Percentiles rank a stretch among this genome's conserved stretches.
phyloP scores from a whole-genome alignment of 352 stramenopile species.

The Detonula confervacea region DNA sequence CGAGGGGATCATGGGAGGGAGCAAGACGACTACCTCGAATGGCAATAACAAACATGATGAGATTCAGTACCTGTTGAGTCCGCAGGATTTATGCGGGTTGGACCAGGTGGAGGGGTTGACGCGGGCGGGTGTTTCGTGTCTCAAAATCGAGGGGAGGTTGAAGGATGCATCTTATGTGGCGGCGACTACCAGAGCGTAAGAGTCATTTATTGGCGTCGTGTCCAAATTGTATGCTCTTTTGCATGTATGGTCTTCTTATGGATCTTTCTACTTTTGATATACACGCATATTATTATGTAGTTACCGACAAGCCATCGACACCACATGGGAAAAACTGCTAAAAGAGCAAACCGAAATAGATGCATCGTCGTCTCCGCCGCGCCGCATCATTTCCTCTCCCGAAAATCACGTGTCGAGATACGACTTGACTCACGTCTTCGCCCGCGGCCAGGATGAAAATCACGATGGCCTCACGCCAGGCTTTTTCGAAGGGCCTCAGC shows the following conservation, averaged over 20 bases:
- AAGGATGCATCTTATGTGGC: conserved; percentile 83
- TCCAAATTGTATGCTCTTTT: background rate
- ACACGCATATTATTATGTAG: too few relatives aligned
- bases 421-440: conserved; percentile 79
- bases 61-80: conserved; percentile 74
- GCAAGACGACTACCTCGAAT: conserved; percentile 1
- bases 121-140: conserved; percentile 68
- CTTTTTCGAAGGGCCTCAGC: conserved; percentile 75
- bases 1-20: conserved; percentile 49
- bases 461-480: conserved; percentile 72
- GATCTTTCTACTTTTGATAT: background rate
- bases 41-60: too few relatives aligned
- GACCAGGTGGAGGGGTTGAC: conserved; percentile 76
- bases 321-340: conserved; percentile 60
- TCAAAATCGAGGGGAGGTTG: conserved; percentile 84
- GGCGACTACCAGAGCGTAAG: conserved; percentile 72
- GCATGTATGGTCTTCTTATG: background rate
- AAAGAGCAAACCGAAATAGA: conserved; percentile 24
- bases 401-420: conserved; percentile 58
- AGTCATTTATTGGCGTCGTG: too few relatives aligned
- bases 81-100: conserved; percentile 83
- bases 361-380: conserved; percentile 3
- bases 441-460: conserved; percentile 71
- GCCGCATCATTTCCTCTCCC: conserved; percentile 37
- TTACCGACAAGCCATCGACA: conserved; percentile 80